phyloP scores from a whole-genome alignment of 768 basidiomycete genomes.

The Rhizopogon vesiculosus region DNA sequence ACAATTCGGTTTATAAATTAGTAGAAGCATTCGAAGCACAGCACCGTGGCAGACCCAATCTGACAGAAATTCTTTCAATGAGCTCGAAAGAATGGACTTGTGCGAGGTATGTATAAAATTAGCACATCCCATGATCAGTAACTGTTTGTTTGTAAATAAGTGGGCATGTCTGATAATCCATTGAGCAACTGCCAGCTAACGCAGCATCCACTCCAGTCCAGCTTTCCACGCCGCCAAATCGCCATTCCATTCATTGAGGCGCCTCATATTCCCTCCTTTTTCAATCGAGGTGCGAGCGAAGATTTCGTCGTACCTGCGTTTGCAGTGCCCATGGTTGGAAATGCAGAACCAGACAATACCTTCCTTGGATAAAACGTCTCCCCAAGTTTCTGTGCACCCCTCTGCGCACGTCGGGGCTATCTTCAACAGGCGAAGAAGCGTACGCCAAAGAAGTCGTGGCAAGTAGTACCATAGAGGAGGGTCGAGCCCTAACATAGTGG shows the following conservation, averaged over 20 bases:
- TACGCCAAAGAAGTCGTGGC: slow-evolving; percentile 52
- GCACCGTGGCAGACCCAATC: no score
- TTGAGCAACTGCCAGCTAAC: not conserved
- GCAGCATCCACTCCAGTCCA: slow-evolving; percentile 7
- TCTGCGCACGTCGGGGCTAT: slow-evolving; percentile 37
- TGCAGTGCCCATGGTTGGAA: slow-evolving; percentile 29
- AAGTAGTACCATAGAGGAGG: slow-evolving; percentile 59
- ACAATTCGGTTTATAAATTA: no score
- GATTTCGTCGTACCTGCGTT: slow-evolving; percentile 13
- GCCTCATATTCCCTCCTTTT: slow-evolving; percentile 36
- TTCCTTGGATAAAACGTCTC: slow-evolving; percentile 39
- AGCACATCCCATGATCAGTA: no score
- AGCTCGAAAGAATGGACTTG: no score
- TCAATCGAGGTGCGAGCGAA: slow-evolving; percentile 15
- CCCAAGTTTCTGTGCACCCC: slow-evolving; percentile 42
- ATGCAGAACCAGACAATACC: slow-evolving; percentile 50
- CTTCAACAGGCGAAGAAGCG: slow-evolving; percentile 40
- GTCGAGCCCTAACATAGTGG: slow-evolving; percentile 50
- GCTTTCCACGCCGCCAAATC: slow-evolving; percentile 38
- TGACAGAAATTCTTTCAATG: no score
- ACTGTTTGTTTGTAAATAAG: no score
- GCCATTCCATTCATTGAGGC: slow-evolving; percentile 47
- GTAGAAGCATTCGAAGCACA: no score
- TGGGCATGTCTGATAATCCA: no score
- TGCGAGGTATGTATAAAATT: no score